Percentiles rank a stretch among this genome's conserved stretches.
Evolutionary conservation across 1,284 basidiomycete genomes (phyloP).

Genomic region (Porodaedalea pini): DNA sequence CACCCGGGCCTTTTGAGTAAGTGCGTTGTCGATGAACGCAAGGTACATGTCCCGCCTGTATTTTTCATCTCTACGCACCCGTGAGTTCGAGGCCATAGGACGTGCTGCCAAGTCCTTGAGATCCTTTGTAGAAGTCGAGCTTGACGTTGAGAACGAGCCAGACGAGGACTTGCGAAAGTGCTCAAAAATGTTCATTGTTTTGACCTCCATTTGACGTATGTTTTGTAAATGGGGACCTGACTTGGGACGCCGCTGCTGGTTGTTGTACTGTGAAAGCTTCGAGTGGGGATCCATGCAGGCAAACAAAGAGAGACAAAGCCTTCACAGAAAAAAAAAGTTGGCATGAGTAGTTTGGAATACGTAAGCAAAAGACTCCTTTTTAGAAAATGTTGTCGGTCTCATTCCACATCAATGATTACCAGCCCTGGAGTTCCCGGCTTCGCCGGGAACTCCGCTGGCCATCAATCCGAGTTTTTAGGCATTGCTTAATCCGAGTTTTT

Average conservation of each 20-base stretch:
- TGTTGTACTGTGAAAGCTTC: slow-evolving; percentile 64
- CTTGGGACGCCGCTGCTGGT: slow-evolving; percentile 52
- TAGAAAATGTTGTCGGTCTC: too few species aligned
- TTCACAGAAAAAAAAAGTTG: slow-evolving; percentile 9
- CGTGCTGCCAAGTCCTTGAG: slow-evolving; percentile 34
- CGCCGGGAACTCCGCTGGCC: too few species aligned
- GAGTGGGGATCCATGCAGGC: slow-evolving; percentile 71
- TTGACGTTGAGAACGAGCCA: slow-evolving; percentile 1
- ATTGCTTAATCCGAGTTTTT: too few species aligned
- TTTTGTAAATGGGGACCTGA: slow-evolving; percentile 50
- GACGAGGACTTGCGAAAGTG: slow-evolving; percentile 28
- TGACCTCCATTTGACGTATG: slow-evolving; percentile 46
- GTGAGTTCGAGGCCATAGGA: slow-evolving; percentile 72
- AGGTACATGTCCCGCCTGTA: slow-evolving; percentile 81
- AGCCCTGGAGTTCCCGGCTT: too few species aligned
- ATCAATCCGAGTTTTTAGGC: too few species aligned
- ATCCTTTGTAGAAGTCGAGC: slow-evolving; percentile 1
- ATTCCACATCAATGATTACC: too few species aligned
- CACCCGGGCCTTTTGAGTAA: slow-evolving; percentile 71
- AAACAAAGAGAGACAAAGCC: not conserved
- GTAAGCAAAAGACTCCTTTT: too few species aligned
- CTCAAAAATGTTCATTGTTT: slow-evolving; percentile 37
- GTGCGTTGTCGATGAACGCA: slow-evolving; percentile 77
- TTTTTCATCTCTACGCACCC: slow-evolving; percentile 72
- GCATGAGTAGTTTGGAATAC: not conserved